A percentile compares a stretch with the other conserved stretches of the same genome.
Evolutionary conservation across 75 land plant species (phyloP).

Genomic region (Isoetes taiwanensis): DNA sequence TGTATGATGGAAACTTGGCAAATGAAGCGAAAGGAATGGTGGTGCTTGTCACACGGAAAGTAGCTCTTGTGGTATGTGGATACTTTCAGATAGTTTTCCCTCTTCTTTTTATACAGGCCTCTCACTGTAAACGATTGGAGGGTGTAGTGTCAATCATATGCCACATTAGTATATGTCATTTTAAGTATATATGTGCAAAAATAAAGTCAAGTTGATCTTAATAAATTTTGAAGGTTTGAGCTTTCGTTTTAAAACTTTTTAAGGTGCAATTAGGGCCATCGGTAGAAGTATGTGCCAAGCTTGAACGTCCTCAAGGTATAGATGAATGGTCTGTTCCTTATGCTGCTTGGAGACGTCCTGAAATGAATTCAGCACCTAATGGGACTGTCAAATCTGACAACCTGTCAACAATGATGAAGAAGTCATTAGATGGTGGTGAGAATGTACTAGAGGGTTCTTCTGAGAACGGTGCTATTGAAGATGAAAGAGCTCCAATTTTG

Average conservation of each 20-base stretch:
- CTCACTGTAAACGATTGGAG: too few relatives aligned
- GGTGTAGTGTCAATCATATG: too few relatives aligned
- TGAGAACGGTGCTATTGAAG: conserved; percentile 15
- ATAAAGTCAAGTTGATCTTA: too few relatives aligned
- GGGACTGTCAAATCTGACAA: conserved; percentile 19
- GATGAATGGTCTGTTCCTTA: conserved; percentile 92
- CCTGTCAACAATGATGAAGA: conserved; percentile 8
- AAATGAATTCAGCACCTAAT: not conserved
- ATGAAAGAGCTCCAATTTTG: conserved; percentile 41
- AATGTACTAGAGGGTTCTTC: conserved; percentile 3
- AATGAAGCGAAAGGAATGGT: conserved; percentile 75
- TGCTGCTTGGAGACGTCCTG: conserved; percentile 67
- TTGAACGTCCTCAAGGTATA: conserved; percentile 70
- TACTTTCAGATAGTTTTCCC: not conserved
- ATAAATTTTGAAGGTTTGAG: too few relatives aligned
- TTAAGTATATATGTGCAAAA: too few relatives aligned
- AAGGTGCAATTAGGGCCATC: conserved; percentile 62
- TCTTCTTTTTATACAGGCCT: not conserved
- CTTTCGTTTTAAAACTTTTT: not conserved
- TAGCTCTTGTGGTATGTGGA: conserved; percentile 72
- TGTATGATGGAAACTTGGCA: conserved; percentile 44
- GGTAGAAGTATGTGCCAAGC: conserved; percentile 51
- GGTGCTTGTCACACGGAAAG: conserved; percentile 68
- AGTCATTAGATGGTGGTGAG: not conserved
- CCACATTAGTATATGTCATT: too few relatives aligned